A percentile compares a stretch with the other conserved stretches of the same genome.
phyloP scores from a whole-genome alignment of 345 rosid species.

The Garcia nutans region DNA sequence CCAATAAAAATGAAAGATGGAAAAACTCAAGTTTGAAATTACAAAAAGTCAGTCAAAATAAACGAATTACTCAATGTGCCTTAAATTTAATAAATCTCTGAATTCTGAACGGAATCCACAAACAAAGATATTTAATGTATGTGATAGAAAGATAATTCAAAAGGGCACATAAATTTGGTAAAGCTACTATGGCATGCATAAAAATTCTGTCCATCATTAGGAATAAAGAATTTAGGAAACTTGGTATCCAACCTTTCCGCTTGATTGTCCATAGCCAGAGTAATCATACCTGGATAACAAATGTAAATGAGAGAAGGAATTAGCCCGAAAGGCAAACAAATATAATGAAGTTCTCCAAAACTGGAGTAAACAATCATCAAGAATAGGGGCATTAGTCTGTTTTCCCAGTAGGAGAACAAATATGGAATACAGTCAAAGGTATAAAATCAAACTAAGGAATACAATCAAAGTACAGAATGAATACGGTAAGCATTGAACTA shows the following conservation, averaged over 20 bases:
- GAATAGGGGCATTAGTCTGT: background rate
- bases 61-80: background rate
- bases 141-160: background rate
- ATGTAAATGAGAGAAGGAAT: conserved; percentile 18
- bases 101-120: conserved; percentile 1
- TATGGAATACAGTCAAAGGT: background rate
- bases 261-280: conserved; percentile 95
- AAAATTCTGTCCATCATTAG: conserved; percentile 8
- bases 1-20: no score
- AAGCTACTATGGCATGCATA: conserved; percentile 5
- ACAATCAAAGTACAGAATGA: no score
- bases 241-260: conserved; percentile 67
- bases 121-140: background rate
- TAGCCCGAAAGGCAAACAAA: conserved; percentile 5
- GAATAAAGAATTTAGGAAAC: conserved; percentile 17
- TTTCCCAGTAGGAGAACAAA: background rate
- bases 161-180: background rate
- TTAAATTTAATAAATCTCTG: background rate
- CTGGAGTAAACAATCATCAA: background rate
- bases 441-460: background rate
- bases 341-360: background rate
- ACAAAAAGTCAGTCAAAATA: no score
- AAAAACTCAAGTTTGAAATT: no score
- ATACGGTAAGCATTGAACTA: no score
- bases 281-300: conserved; percentile 71